These are phyloP conservation scores for Aphanomyces astaci DNA, from an alignment of 352 stramenopile genomes.

Conservation along the genomic window DNA sequence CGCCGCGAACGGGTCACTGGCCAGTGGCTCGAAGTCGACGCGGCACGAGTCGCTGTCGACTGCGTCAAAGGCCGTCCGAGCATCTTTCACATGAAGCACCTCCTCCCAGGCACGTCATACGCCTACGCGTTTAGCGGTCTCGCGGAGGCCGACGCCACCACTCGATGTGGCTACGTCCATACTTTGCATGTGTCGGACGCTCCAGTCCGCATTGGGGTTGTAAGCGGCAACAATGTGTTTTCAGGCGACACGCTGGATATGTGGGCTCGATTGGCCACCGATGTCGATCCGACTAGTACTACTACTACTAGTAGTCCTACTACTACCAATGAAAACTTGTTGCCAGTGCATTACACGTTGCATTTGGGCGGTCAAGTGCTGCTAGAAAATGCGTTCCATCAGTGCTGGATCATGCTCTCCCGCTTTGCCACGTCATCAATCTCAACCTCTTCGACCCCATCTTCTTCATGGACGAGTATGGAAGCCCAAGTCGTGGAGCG, in stretches of 20 bases:
- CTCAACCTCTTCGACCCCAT: conserved; percentile 9
- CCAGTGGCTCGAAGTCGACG: conserved; percentile 35
- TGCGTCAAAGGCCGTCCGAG: conserved; percentile 32
- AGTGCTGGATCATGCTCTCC: conserved; percentile 49
- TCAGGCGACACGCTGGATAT: conserved; percentile 38
- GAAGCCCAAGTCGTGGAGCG: conserved; percentile 44
- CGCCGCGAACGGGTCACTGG: conserved; percentile 35
- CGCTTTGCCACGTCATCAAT: conserved; percentile 36
- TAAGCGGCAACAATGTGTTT: conserved; percentile 47
- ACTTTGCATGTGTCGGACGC: conserved; percentile 38
- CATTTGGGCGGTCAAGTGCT: conserved; percentile 64
- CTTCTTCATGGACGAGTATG: conserved; percentile 33
- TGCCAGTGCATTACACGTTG: conserved; percentile 36
- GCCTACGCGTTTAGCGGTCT: conserved; percentile 52
- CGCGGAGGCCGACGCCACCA: conserved; percentile 30
- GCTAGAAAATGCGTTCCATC: conserved; percentile 63
- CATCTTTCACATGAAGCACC: conserved; percentile 35
- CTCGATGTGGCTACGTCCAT: conserved; percentile 34
- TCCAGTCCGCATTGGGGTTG: conserved; percentile 30
- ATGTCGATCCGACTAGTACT: too few relatives aligned
- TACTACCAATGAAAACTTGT: background rate
- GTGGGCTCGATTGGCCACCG: conserved; percentile 44
- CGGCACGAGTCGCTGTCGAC: conserved; percentile 26
- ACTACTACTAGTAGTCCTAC: too few relatives aligned
- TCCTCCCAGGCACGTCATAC: conserved; percentile 52